phyloP scores from a whole-genome alignment of 306 rosid genomes.

The Castanospermum australe region DNA sequence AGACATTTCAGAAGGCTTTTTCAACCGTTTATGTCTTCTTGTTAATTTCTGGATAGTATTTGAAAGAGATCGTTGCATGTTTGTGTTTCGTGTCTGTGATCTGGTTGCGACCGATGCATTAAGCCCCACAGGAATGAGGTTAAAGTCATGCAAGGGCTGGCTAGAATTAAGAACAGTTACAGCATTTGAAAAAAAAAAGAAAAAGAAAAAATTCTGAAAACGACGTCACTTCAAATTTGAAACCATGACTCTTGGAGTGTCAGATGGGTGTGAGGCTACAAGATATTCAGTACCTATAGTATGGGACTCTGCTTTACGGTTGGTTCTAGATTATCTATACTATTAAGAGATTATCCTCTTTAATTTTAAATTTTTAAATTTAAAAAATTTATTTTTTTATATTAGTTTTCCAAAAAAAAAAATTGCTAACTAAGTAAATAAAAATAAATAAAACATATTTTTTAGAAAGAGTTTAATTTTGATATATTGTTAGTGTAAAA shows the following conservation, averaged over 20 bases:
- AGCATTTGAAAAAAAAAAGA: not conserved
- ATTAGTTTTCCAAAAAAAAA: too few relatives aligned
- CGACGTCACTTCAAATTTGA: constrained; percentile 8
- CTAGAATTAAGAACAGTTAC: too few relatives aligned
- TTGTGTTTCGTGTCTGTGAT: not conserved
- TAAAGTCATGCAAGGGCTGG: not conserved
- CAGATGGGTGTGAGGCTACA: constrained; percentile 1
- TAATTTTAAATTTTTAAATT: too few relatives aligned
- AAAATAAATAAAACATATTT: too few relatives aligned
- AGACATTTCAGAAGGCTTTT: constrained; percentile 12
- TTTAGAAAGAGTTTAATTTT: too few relatives aligned
- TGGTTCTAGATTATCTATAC: too few relatives aligned
- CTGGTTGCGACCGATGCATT: not conserved
- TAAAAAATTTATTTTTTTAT: too few relatives aligned
- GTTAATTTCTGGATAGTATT: not conserved
- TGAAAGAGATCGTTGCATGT: not conserved
- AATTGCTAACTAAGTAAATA: too few relatives aligned
- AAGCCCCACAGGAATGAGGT: not conserved
- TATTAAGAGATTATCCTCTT: too few relatives aligned
- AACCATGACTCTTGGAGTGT: not conserved
- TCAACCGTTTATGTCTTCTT: not conserved
- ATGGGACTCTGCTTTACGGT: not conserved
- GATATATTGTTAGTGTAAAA: too few relatives aligned
- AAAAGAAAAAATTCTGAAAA: not conserved
- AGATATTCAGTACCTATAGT: not conserved